phyloP scores from a whole-genome alignment of 2,329 filamentous ascomycete species.

The Sclerotiophoma versabilis region DNA sequence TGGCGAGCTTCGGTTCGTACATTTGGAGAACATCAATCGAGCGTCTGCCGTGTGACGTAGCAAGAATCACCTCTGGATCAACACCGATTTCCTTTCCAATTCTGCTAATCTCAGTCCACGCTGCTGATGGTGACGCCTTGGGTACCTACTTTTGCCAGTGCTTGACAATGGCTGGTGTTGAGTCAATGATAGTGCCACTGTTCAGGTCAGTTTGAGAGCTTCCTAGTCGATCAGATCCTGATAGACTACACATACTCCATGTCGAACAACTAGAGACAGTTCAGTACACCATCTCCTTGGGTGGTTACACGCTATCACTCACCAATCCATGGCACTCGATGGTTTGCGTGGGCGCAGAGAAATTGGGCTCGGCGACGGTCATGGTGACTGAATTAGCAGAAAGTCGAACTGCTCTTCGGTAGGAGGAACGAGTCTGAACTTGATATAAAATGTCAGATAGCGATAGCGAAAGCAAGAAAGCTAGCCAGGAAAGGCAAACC shows the following conservation, averaged over 20 bases:
- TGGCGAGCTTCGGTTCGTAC: conserved; percentile 84
- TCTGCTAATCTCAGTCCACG: conserved; percentile 52
- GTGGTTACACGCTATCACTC: conserved; percentile 16
- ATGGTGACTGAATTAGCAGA: conserved; percentile 22
- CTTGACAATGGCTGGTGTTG: conserved; percentile 76
- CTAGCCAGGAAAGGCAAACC: conserved; percentile 11
- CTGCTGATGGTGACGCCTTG: not conserved
- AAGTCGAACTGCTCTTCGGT: not conserved
- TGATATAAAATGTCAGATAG: conserved; percentile 11
- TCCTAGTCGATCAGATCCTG: not conserved
- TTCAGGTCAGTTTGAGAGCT: conserved; percentile 11
- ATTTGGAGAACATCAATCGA: conserved; percentile 85
- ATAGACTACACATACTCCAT: conserved; percentile 37
- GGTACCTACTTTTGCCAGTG: conserved; percentile 72
- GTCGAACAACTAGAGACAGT: conserved; percentile 39
- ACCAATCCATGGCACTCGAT: conserved; percentile 55
- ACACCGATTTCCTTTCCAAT: conserved; percentile 84
- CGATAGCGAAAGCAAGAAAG: not conserved
- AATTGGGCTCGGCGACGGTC: conserved; percentile 45
- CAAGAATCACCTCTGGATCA: conserved; percentile 81
- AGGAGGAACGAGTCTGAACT: not conserved
- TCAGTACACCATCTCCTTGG: not conserved
- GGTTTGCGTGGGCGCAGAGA: conserved; percentile 51
- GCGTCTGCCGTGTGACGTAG: conserved; percentile 88
- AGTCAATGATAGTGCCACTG: conserved; percentile 82